Conservation (phyloP, 2,329 filamentous ascomycete genomes). For the Coniochaeta pulveracea region DNA sequence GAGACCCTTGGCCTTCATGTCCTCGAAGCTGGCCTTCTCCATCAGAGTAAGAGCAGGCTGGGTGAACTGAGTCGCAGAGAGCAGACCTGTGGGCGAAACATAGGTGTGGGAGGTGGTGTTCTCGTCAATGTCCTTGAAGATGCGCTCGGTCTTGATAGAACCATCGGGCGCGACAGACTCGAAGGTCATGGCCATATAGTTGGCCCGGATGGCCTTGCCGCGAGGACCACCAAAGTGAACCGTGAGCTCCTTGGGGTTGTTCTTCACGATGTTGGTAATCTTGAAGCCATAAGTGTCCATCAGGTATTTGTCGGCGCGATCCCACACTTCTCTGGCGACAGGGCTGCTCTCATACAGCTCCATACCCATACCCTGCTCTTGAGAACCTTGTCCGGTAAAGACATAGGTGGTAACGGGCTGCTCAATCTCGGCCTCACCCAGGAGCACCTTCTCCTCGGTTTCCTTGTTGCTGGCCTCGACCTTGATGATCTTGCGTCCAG, state of each 20-base stretch:
- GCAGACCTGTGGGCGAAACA: conserved; percentile 82
- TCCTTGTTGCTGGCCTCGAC: conserved; percentile 94
- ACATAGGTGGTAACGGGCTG: conserved; percentile 95
- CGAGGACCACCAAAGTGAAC: conserved; percentile 95
- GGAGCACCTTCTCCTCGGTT: conserved; percentile 88
- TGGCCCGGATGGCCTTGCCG: conserved; percentile 93
- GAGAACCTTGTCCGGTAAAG: conserved; percentile 95
- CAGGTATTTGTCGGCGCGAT: conserved; percentile 93
- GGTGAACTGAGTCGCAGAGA: conserved; percentile 97
- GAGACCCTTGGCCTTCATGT: conserved; percentile 95
- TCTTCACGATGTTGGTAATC: conserved; percentile 98
- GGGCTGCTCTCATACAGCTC: conserved; percentile 88
- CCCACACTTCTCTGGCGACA: conserved; percentile 96
- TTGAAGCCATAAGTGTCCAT: conserved; percentile 98
- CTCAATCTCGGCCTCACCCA: conserved; percentile 94
- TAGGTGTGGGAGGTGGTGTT: conserved; percentile 94
- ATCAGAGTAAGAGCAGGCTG: conserved; percentile 95
- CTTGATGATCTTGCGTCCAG: conserved; percentile 98
- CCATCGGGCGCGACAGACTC: conserved; percentile 93
- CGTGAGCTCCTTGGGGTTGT: conserved; percentile 97
- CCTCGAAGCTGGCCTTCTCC: conserved; percentile 99
- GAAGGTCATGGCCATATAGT: conserved; percentile 99
- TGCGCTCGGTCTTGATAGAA: conserved; percentile 93
- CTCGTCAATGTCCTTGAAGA: conserved; percentile 96
- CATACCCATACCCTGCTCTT: conserved; percentile 99